Base-by-base conservation (phyloP, 176 grass and related monocot species). In the Metroxylon sagu region DNA sequence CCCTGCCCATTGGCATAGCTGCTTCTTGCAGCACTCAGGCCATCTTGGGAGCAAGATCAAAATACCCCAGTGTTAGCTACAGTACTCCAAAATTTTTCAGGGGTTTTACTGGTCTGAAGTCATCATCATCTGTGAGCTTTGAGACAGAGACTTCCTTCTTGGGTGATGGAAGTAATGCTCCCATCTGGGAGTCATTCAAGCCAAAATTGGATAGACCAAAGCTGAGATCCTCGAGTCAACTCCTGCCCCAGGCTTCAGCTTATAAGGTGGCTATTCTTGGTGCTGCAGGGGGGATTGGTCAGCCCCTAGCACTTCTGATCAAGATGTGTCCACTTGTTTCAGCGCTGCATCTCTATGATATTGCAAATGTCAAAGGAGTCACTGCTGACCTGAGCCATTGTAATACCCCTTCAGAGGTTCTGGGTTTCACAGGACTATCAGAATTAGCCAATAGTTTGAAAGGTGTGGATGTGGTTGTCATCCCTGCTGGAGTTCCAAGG, bases 301-400 rank as follows among this genome's bases (percentile, higher is more conserved):
- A 85, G 60, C 67, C 76, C 1, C 57, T 79, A 3, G 58, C 82
- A 6, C 82, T 85, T 4, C 67, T 79, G 57, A 14, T 67, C 35
- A 79, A 76, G 62, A 79, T 79, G 76, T 85, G 76, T 2, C 76
- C 76, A 18, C 61, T 85, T 12, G 61, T 85, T 14, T 79, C 82
- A 16, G 15, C 76, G 26, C 18, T 79, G 61, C 71, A 75, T 73
- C 71, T 85, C 16, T 79, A 85, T 60, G 82, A 79, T 77, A 58
- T 71, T 18, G 56, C 61, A 48, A 48, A 62, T 59, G 67, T 76
- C 18, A 31, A 63, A 12, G 67, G 71, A 0, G 61, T 85, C 14
- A 14, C 76, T 1, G 67, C 71, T 17, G 82, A 85, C 18, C 67
- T 85, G 26, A 71, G 67, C 56, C 35, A 85, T 19, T 79, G 76